Conservation (phyloP, 257 asterid species). For the Solanum habrochaites region DNA sequence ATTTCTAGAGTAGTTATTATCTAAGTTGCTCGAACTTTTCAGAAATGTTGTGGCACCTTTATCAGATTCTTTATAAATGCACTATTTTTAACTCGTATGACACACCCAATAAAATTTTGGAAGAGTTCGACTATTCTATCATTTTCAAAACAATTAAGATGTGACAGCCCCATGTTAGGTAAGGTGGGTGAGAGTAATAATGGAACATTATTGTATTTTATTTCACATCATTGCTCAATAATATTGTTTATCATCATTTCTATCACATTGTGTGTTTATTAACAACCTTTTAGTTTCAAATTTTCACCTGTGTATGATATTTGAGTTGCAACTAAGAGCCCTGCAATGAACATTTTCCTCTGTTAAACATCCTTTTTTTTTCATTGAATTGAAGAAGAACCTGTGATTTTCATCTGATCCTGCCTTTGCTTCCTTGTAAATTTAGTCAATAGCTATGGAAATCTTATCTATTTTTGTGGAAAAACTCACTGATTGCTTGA, state of each 20-base stretch:
- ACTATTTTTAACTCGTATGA: too few relatives aligned
- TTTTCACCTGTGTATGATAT: background rate
- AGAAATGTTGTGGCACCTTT: too few relatives aligned
- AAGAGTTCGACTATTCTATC: background rate
- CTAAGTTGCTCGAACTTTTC: too few relatives aligned
- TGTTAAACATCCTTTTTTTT: background rate
- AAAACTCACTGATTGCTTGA: background rate
- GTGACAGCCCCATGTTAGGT: background rate
- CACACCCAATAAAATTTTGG: fast-evolving
- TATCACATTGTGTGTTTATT: background rate
- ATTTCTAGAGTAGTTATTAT: background rate
- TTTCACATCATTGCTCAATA: background rate
- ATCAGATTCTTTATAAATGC: too few relatives aligned
- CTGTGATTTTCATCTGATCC: background rate
- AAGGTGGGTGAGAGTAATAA: background rate
- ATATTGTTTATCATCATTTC: background rate
- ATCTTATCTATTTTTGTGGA: background rate
- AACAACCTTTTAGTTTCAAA: background rate
- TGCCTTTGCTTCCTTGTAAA: background rate
- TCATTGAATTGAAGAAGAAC: background rate
- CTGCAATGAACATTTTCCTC: background rate
- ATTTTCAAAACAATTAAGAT: background rate
- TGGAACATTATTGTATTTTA: background rate
- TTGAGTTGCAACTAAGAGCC: background rate
- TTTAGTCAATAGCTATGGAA: background rate